Evolutionary conservation across 495 filamentous ascomycete species (phyloP), one percentile per base, ranked within the genome.

Genomic region (Cudoniella acicularis): DNA sequence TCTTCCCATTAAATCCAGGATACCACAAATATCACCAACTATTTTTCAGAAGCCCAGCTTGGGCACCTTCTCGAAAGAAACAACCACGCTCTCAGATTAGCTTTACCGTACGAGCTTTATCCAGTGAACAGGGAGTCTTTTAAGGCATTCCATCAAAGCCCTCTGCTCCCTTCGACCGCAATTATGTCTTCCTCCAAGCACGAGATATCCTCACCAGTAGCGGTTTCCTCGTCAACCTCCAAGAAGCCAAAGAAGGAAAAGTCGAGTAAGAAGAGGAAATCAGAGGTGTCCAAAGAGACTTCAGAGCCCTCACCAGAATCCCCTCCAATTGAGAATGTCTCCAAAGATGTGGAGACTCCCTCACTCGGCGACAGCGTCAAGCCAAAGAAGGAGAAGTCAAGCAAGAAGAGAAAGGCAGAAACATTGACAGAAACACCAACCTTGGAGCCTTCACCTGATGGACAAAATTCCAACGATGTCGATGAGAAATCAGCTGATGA

Each of bases 331-430:
- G 16, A 3, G 27, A 26, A 24, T 4, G 4, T 17, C 0, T 30
- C 25, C 21, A 26, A 16, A n/a, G 16, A 52, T 16, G 13, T 36
- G 4, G 30, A 36, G 6, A 13, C 4, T 36, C 30, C 30, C 30
- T 36, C 30, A 4, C 6, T 6, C 6, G 13, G 13, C 4, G 17
- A 45, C 52, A 45, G 17, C 41, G 27, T 22, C 20, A 65, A 62
- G 45, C 17, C 30, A 18, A 62, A 60, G 49, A 67, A 64, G 24
- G 56, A 63, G 4, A 68, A 67, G 48, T 60, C 62, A 16, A 63
- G 52, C 40, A 65, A 56, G 62, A 67, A 67, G 56, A 56, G 65
- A 55, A 67, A 67, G 26, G 51, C 50, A 30, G 56, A 57, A 26
- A 22, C 18, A 6, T 9, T 54, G 16, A 17, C 10, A 50, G 18